phyloP scores from a whole-genome alignment of 1,284 basidiomycete species.

The Puccinia triticina region DNA sequence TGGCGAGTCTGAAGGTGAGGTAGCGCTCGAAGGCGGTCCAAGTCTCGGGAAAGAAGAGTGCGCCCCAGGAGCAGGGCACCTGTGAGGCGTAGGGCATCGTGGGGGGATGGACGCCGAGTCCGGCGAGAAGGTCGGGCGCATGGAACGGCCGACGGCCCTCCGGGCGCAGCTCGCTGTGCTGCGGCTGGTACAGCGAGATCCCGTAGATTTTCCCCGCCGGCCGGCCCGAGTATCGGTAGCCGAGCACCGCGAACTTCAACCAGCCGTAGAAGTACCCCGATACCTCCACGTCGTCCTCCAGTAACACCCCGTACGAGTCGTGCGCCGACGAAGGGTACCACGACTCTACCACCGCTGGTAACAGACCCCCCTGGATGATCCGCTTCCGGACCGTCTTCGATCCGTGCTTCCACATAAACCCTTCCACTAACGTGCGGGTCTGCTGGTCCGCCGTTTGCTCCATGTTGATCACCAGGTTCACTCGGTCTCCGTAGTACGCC shows the following conservation, averaged over 20 bases:
- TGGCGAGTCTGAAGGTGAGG: conserved; percentile 67
- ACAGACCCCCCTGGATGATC: conserved; percentile 72
- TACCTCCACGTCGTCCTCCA: conserved; percentile 81
- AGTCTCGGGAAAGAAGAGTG: conserved; percentile 79
- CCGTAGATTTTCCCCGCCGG: conserved; percentile 67
- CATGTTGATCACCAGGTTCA: conserved; percentile 70
- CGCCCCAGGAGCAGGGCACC: conserved; percentile 86
- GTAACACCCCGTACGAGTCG: conserved; percentile 73
- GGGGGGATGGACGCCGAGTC: conserved; percentile 62
- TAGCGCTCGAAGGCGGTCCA: conserved; percentile 82
- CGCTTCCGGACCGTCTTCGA: conserved; percentile 67
- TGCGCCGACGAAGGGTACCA: conserved; percentile 74
- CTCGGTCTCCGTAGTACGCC: conserved; percentile 70
- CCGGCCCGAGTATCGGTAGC: conserved; percentile 67
- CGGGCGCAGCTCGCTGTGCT: conserved; percentile 72
- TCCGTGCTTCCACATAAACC: conserved; percentile 68
- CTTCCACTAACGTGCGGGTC: conserved; percentile 66
- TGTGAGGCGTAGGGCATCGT: conserved; percentile 76
- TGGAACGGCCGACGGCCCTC: conserved; percentile 72
- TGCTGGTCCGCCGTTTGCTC: conserved; percentile 72
- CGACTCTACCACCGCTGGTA: conserved; percentile 78
- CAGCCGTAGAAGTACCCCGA: conserved; percentile 81
- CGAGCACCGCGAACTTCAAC: conserved; percentile 73
- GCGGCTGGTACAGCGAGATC: conserved; percentile 79
- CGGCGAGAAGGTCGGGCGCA: conserved; percentile 67